Conservation (phyloP, 139 green algal genomes). For the Tetradesmus obliquus region DNA sequence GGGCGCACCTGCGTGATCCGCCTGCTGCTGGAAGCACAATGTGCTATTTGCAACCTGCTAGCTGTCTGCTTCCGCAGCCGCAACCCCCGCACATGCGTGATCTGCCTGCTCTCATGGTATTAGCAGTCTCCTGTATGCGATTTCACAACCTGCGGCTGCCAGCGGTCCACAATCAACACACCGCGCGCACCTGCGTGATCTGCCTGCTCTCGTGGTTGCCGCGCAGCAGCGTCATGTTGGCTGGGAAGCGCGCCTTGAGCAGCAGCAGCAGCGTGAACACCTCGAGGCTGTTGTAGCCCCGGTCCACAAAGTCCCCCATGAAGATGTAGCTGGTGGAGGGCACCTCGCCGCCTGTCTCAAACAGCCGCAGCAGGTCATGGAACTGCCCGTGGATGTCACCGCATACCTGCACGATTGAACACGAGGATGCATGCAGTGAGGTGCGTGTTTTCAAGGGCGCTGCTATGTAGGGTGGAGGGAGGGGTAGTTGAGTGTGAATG, state of each 20-base stretch:
- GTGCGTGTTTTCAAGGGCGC: background rate
- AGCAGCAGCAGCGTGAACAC: conserved; percentile 99
- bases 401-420: conserved; percentile 82
- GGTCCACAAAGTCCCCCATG: conserved; percentile 99
- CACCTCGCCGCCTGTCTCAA: conserved; percentile 96
- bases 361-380: conserved; percentile 98
- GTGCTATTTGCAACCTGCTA: too few relatives aligned
- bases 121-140: too few relatives aligned
- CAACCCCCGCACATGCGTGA: too few relatives aligned
- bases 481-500: background rate
- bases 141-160: too few relatives aligned
- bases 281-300: conserved; percentile 99
- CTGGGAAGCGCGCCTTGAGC: conserved; percentile 94
- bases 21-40: too few relatives aligned
- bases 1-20: too few relatives aligned
- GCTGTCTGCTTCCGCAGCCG: too few relatives aligned
- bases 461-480: background rate
- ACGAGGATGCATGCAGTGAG: background rate
- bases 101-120: conserved; percentile 95
- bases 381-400: conserved; percentile 99
- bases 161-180: too few relatives aligned
- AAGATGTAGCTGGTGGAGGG: conserved; percentile 99
- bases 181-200: conserved; percentile 93
- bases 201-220: conserved; percentile 99
- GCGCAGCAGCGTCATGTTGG: conserved; percentile 96